A percentile compares a stretch with the other conserved stretches of the same genome.
These are phyloP conservation scores for Papiliotrema fonsecae DNA, from an alignment of 1,284 basidiomycete species.

Conservation along the genomic window DNA sequence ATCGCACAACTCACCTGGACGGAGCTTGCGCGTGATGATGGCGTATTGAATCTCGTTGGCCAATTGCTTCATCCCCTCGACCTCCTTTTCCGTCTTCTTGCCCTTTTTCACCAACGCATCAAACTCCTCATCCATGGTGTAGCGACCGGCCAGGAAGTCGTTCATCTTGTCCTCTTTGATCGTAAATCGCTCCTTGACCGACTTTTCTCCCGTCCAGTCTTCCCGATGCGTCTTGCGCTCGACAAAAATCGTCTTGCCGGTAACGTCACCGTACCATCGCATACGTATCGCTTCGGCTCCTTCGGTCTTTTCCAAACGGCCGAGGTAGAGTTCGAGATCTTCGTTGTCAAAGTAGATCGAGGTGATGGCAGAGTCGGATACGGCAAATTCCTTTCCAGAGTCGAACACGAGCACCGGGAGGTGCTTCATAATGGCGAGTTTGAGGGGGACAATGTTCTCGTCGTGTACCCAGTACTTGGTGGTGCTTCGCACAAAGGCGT, in stretches of 20 bases:
- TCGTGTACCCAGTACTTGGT: slow-evolving; percentile 99
- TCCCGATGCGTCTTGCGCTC: slow-evolving; percentile 98
- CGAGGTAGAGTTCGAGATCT: slow-evolving; percentile 94
- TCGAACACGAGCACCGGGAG: slow-evolving; percentile 95
- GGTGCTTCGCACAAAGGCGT: slow-evolving; percentile 93
- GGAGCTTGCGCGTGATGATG: slow-evolving; percentile 73
- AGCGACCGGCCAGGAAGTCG: slow-evolving; percentile 80
- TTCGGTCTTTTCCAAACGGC: slow-evolving; percentile 96
- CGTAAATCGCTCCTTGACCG: slow-evolving; percentile 95
- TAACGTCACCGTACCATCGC: slow-evolving; percentile 95
- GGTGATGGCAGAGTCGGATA: slow-evolving; percentile 71
- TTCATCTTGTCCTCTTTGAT: slow-evolving; percentile 95
- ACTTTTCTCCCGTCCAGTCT: slow-evolving; percentile 99
- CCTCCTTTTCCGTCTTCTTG: slow-evolving; percentile 90
- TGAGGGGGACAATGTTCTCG: slow-evolving; percentile 92
- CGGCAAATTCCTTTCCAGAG: slow-evolving; percentile 86
- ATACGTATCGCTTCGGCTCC: slow-evolving; percentile 95
- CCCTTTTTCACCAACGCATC: slow-evolving; percentile 82
- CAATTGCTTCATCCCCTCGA: slow-evolving; percentile 91
- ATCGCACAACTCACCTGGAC: slow-evolving; percentile 60
- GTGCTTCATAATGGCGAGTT: slow-evolving; percentile 88
- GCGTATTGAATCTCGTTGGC: slow-evolving; percentile 95
- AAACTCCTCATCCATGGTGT: slow-evolving; percentile 93
- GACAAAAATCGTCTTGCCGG: slow-evolving; percentile 85
- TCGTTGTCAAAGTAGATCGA: slow-evolving; percentile 72